Conservation (phyloP, 2,329 filamentous ascomycete species). For the Neurospora crassa region DNA sequence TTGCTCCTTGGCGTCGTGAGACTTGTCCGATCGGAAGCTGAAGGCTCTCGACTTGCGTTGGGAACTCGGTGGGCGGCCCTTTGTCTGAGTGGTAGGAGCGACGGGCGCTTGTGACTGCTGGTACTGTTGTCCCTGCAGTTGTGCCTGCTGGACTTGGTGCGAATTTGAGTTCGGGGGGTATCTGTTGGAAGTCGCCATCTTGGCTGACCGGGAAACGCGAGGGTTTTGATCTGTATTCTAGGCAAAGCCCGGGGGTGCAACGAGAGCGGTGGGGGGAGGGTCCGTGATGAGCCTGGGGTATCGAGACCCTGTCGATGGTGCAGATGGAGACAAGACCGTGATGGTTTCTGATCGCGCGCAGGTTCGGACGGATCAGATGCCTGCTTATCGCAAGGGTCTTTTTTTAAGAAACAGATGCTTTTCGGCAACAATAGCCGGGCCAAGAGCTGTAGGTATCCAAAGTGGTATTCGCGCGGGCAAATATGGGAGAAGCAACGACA, state of each 20-base stretch:
- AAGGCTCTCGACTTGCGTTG: slow-evolving; percentile 41
- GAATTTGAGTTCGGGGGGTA: slow-evolving; percentile 23
- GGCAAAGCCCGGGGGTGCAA: slow-evolving; percentile 5
- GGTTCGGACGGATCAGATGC: background rate
- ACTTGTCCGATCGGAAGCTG: slow-evolving; percentile 51
- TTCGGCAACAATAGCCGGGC: background rate
- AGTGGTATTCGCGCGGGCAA: slow-evolving; percentile 1
- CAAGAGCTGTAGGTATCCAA: background rate
- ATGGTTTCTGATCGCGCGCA: background rate
- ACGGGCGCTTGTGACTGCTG: slow-evolving; percentile 11
- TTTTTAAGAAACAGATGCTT: background rate
- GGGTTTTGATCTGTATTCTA: slow-evolving; percentile 12
- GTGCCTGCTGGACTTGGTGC: slow-evolving; percentile 17
- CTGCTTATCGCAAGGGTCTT: slow-evolving; percentile 3
- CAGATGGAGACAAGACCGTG: background rate
- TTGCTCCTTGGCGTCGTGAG: slow-evolving; percentile 36
- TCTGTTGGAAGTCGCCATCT: slow-evolving; percentile 24
- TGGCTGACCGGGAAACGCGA: slow-evolving; percentile 13
- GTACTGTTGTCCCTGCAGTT: slow-evolving; percentile 4
- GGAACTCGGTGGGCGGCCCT: slow-evolving; percentile 11
- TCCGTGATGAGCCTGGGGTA: slow-evolving; percentile 5
- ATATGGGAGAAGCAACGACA: slow-evolving; percentile 1
- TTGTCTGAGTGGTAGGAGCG: slow-evolving; percentile 15
- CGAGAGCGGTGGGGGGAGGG: slow-evolving; percentile 1
- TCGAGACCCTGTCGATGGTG: background rate